Evolutionary conservation across 2,329 filamentous ascomycete species (phyloP), one percentile per base, ranked within the genome.

Genomic region (Curvularia hawaiiensis): DNA sequence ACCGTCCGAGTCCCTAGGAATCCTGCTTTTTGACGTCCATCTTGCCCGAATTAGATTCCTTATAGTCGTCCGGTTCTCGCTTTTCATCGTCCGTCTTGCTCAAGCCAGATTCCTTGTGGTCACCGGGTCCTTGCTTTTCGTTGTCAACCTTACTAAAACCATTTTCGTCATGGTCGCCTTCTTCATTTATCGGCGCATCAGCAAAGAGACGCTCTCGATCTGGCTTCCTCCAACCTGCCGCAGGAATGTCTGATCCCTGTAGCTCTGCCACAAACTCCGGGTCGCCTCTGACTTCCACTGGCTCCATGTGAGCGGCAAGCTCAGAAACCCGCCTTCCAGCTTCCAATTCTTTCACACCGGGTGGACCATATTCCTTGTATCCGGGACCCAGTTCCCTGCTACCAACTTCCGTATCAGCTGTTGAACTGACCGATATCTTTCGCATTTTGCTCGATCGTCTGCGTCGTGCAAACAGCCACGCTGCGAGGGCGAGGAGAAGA

Each of bases 381-480:
- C n/a, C 33, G 8, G 35, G 2, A 26, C 22, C 60, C 9, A 20
- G 47, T 6, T 31, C 28, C 11, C 52, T 57, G n/a, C 47, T 31
- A 5, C 52, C 45, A 28, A 58, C 58, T 43, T 66, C 66, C 14
- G 62, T 54, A 38, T 69, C 64, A n/a, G 43, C 40, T 1, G 50
- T 18, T 12, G 35, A 48, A 24, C 43, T 35, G 16, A 43, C 20
- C 7, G 54, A 48, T 22, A 39, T 41, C 50, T 49, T 58, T 44
- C 53, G 43, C 56, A 46, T 48, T 50, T 24, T 45, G 26, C 35
- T 40, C 30, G 33, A 47, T 46, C 54, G 53, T 28, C 59, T 59
- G 24, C 59, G 58, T 14, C 64, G 60, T 16, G 59, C 12, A 33
- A 54, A 58, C 30, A 63, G 52, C 60, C 64, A 68, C 18, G 40